A percentile compares a stretch with the other conserved stretches of the same genome.
Conservation (phyloP, 345 rosid genomes). For the Boechera retrofracta region DNA sequence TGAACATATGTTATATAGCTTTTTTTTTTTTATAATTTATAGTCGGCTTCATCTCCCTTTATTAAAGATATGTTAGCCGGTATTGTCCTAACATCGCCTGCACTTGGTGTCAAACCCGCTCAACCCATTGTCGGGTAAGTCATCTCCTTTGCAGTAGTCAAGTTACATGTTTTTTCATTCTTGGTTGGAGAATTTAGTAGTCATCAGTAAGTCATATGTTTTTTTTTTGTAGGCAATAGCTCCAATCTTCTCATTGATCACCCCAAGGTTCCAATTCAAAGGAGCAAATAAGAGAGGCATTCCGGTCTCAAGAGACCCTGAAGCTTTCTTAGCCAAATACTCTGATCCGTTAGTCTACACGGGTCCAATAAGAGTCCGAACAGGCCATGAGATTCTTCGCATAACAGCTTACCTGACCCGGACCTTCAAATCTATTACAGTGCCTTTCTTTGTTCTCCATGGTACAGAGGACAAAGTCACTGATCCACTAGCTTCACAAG, state of each 20-base stretch:
- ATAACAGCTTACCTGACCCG: conserved; percentile 74
- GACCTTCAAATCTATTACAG: conserved; percentile 65
- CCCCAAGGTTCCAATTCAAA: conserved; percentile 86
- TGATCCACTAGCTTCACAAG: conserved; percentile 90
- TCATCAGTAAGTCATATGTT: conserved; percentile 5
- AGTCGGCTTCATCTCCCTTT: conserved; percentile 74
- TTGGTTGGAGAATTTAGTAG: neutral
- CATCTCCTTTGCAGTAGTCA: neutral
- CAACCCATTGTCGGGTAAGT: conserved; percentile 95
- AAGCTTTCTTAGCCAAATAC: conserved; percentile 83
- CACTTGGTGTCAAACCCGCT: conserved; percentile 92
- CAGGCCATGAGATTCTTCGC: conserved; percentile 92
- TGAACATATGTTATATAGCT: too few relatives aligned
- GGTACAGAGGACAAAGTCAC: conserved; percentile 94
- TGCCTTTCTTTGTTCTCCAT: conserved; percentile 93
- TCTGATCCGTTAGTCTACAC: conserved; percentile 96
- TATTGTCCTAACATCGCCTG: conserved; percentile 86
- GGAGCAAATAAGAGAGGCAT: conserved; percentile 98
- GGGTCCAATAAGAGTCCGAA: conserved; percentile 95
- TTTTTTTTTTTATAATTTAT: conserved; percentile 18
- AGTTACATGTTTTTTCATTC: conserved; percentile 8
- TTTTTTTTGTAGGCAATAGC: conserved; percentile 72
- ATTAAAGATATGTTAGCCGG: conserved; percentile 77
- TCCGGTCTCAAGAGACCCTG: conserved; percentile 96
- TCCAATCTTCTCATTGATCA: conserved; percentile 83